Conservation (phyloP, 2,329 filamentous ascomycete species). For the Fusarium keratoplasticum region DNA sequence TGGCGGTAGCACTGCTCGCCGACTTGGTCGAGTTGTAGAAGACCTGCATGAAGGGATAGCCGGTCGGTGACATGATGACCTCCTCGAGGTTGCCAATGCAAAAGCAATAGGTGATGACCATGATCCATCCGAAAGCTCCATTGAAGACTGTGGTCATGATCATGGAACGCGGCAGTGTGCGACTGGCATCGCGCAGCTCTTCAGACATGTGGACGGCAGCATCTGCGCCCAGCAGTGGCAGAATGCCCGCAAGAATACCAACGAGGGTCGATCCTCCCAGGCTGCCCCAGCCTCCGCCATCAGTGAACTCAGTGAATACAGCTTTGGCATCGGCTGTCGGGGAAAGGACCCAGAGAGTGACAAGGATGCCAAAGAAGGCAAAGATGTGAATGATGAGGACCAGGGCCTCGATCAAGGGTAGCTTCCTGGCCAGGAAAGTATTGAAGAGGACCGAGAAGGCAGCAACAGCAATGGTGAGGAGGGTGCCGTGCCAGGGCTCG, state of each 20-base stretch:
- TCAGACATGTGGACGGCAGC: conserved; percentile 41
- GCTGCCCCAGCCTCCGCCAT: conserved; percentile 35
- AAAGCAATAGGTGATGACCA: conserved; percentile 39
- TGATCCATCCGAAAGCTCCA: conserved; percentile 39
- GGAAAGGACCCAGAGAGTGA: conserved; percentile 39
- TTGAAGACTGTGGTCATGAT: conserved; percentile 37
- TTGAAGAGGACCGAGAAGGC: conserved; percentile 34
- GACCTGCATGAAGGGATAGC: conserved; percentile 40
- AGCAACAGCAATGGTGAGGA: conserved; percentile 27
- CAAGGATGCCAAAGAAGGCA: conserved; percentile 35
- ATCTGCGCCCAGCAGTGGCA: conserved; percentile 36
- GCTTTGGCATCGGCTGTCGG: conserved; percentile 23
- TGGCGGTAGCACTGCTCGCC: conserved; percentile 27
- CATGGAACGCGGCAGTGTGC: conserved; percentile 34
- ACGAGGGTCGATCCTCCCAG: conserved; percentile 34
- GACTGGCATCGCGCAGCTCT: conserved; percentile 34
- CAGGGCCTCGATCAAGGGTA: conserved; percentile 23
- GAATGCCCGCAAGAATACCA: conserved; percentile 32
- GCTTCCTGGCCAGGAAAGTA: conserved; percentile 29
- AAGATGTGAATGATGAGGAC: conserved; percentile 38
- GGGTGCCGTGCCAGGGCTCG: conserved; percentile 36
- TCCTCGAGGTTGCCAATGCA: conserved; percentile 36
- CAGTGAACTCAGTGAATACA: conserved; percentile 36
- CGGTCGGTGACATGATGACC: conserved; percentile 31
- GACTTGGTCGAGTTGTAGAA: conserved; percentile 39